Base-by-base conservation (phyloP, 768 basidiomycete species). In the Panus rudis region DNA sequence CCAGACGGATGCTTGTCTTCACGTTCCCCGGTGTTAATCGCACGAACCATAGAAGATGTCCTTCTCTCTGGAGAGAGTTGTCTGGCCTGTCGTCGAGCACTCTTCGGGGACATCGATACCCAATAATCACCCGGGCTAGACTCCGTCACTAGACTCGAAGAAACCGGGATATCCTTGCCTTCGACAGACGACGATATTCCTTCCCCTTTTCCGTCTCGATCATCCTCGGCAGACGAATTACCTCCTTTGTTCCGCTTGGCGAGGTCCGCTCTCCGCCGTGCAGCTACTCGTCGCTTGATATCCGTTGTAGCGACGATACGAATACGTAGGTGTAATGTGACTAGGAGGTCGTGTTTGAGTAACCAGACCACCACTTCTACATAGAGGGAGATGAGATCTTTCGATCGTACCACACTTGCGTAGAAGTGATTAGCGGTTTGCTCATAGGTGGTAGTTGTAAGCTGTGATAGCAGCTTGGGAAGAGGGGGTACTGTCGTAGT, bases 331-430 rank as follows among this genome's bases (percentile, higher is more conserved):
- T 93, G 92, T 21, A 92, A 71, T 14, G 88, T 85, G 41, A 88
- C 74, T 14, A 97, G 68, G 50, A 98, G 71, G 56, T 91, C 91
- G 30, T 81, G 79, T 57, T 86, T 86, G 27, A 97, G 71, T 71
- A 98, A 78, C 94, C 93, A 97, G 27, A 85, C 65, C 10, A 98
- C 78, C 23, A 93, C 86, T 21, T 90, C 79, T 50, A 84, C 75
- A 61, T 87, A 94, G 39, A 79, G 60, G 4, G 75, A 70, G 22
- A 91, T 75, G 10, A 73, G 66, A 28, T 84, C 81, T 54, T 83
- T 81, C 17, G 72, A 63, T 37, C 77, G 71, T 13, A 88, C 83
- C 34, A 96, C 78, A 8, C 86, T 76, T 13, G 83, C 82, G 49
- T 84, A 86, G 62, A 92, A 92, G 48, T 90, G 82, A 47, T 77